Conservation (phyloP, 768 basidiomycete species). For the Tricholoma matsutake region DNA sequence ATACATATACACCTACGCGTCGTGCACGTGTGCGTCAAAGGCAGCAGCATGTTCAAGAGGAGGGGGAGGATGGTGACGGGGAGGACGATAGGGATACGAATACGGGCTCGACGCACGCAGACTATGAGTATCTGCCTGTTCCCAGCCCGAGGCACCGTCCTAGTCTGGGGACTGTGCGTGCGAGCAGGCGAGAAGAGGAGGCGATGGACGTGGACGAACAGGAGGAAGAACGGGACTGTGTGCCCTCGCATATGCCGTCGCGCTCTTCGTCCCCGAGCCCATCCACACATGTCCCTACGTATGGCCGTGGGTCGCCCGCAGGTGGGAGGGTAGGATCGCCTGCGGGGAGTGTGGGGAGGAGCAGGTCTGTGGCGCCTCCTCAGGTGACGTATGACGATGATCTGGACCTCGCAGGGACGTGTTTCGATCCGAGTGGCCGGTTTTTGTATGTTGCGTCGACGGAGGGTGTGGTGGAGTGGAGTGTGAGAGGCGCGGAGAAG, state of each 20-base stretch:
- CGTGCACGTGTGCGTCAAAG: not conserved
- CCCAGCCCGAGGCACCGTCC: slow-evolving; percentile 8
- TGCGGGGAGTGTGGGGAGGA: not conserved
- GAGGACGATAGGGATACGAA: slow-evolving; percentile 21
- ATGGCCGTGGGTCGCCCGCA: slow-evolving; percentile 3
- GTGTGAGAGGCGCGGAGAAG: slow-evolving; percentile 67
- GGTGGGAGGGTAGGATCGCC: slow-evolving; percentile 8
- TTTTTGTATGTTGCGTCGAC: slow-evolving; percentile 68
- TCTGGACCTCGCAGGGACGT: slow-evolving; percentile 64
- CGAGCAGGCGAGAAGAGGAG: slow-evolving; percentile 27
- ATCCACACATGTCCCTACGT: slow-evolving; percentile 20
- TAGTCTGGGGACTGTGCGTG: not conserved
- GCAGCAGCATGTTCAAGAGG: slow-evolving; percentile 10
- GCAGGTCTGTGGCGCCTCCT: slow-evolving; percentile 5
- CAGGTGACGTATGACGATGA: slow-evolving; percentile 32
- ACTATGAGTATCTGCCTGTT: slow-evolving; percentile 26
- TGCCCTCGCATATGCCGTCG: slow-evolving; percentile 37
- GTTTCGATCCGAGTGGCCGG: slow-evolving; percentile 69
- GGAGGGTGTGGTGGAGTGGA: slow-evolving; percentile 73
- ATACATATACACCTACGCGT: not conserved
- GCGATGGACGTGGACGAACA: slow-evolving; percentile 46
- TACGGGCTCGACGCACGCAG: slow-evolving; percentile 27
- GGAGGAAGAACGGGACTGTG: slow-evolving; percentile 58
- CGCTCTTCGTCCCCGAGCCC: slow-evolving; percentile 43
- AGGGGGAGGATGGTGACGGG: slow-evolving; percentile 18